Evolutionary conservation across 1,284 basidiomycete species (phyloP), one percentile per base, ranked within the genome.

Genomic region (Cyathus pygmaeus): DNA sequence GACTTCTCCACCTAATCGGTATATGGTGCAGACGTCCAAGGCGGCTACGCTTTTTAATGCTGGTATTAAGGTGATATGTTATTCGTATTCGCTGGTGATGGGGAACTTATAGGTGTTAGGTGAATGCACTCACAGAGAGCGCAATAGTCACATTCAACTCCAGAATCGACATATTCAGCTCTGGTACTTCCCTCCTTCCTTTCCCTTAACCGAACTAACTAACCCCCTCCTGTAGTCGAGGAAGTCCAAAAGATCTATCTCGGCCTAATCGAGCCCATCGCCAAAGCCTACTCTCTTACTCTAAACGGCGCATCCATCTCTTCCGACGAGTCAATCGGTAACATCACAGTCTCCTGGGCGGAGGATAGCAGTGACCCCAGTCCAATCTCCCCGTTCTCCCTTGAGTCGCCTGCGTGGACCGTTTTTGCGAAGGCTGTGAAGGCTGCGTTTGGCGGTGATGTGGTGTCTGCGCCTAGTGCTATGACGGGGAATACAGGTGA

Each of bases 401-500:
- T 64, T 7, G 63, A 33, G 10, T 68, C 67, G 23, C 51, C 59
- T 11, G 69, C 66, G 3, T 73, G 72, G 72, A 29, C 54, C 6
- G 61, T 71, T 2, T 71, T 73, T 42, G 66, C 71, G 3, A 56
- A 49, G 55, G 68, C 69, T 2, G 68, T 72, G 7, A 70, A 73
- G 39, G 72, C 72, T 6, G 54, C 67, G 1, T 73, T 73, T 59
- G 72, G 72, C 6, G n/a, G 53, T 11, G 53, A 66, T 52, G 68
- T 72, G 24, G 57, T 73, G 30, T 66, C 71, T 15, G 63, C 72
- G 10, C 72, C 72, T 6, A 72, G 69, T 52, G 68, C 70, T n/a
- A 72, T 72, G 72, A 73, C 72, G 2, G 72, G 72, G 19, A 73
- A 73, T 55, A 73, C 72, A 47, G 70, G 70, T 69, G 42, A 31